A percentile compares a stretch with the other conserved stretches of the same genome.
Evolutionary conservation across 495 filamentous ascomycete species (phyloP).

Genomic region (Penicillium bialowiezense): DNA sequence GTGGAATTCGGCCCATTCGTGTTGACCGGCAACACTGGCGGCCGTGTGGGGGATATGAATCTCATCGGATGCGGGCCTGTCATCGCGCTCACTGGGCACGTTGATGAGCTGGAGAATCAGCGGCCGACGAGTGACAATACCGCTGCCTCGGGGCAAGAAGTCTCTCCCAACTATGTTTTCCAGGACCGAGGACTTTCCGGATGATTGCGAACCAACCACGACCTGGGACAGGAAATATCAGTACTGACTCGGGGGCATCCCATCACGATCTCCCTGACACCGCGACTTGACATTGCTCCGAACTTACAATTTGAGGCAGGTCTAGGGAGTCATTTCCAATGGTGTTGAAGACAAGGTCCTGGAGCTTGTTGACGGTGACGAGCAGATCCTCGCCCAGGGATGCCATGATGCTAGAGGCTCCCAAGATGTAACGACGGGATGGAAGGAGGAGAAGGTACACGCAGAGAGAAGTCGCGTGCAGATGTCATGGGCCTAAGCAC

Average conservation of each 20-base stretch:
- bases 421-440: background rate
- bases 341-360: conserved; percentile 98
- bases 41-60: conserved; percentile 67
- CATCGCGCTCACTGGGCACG: conserved; percentile 74
- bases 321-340: conserved; percentile 98
- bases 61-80: conserved; percentile 62
- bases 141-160: conserved; percentile 92
- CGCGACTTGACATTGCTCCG: background rate
- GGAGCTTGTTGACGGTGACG: conserved; percentile 90
- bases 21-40: conserved; percentile 64
- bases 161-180: conserved; percentile 99
- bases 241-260: conserved; percentile 5
- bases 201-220: conserved; percentile 97
- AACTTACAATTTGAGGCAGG: conserved; percentile 91
- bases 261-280: background rate
- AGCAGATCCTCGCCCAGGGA: conserved; percentile 89
- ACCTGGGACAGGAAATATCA: conserved; percentile 56
- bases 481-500: conserved; percentile 3
- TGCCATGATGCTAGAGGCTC: conserved; percentile 46
- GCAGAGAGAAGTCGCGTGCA: conserved; percentile 8
- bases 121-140: conserved; percentile 91
- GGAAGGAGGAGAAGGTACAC: background rate
- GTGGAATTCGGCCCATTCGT: conserved; percentile 97
- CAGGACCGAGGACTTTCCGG: conserved; percentile 97
- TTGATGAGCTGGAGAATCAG: conserved; percentile 98